Evolutionary conservation across 2,329 filamentous ascomycete genomes (phyloP).

Genomic region (Colletotrichum euphorbiae): DNA sequence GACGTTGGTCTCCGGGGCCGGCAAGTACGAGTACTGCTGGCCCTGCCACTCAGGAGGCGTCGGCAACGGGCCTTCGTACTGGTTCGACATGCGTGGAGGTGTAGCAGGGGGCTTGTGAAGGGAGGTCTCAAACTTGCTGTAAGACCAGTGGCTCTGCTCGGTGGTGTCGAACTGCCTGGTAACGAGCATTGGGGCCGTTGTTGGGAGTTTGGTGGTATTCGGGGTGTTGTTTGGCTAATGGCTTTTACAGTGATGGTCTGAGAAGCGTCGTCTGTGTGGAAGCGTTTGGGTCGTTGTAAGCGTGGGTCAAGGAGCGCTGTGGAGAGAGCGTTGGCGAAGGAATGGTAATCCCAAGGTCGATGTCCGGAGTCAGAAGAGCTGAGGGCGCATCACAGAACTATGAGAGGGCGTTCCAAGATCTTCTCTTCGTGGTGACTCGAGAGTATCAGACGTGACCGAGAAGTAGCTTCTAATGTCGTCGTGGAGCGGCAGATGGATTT

Average conservation of each 20-base stretch:
- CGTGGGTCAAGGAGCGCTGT: conserved; percentile 13
- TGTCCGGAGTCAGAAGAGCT: conserved; percentile 38
- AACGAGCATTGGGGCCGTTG: conserved; percentile 64
- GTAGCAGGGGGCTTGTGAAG: conserved; percentile 57
- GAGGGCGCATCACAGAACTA: conserved; percentile 38
- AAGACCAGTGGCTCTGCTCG: conserved; percentile 67
- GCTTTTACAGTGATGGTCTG: conserved; percentile 26
- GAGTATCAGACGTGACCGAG: conserved; percentile 1
- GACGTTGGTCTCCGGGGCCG: conserved; percentile 56
- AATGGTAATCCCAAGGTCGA: conserved; percentile 17
- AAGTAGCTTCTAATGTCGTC: not conserved
- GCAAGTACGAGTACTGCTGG: conserved; percentile 64
- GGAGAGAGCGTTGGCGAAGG: conserved; percentile 11
- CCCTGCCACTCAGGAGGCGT: conserved; percentile 69
- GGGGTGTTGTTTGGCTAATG: conserved; percentile 34
- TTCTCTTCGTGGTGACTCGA: not conserved
- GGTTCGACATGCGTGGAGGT: conserved; percentile 68
- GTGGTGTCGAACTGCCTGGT: conserved; percentile 64
- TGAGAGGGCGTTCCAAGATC: conserved; percentile 11
- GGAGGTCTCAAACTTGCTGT: conserved; percentile 62
- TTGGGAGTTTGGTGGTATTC: conserved; percentile 21
- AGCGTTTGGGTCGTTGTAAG: not conserved
- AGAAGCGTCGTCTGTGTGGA: conserved; percentile 25
- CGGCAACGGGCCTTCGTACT: conserved; percentile 61
- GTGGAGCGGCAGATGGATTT: not conserved